Evolutionary conservation across 129 eudicot genomes (phyloP).

Genomic region (Gnaphalium uliginosum): DNA sequence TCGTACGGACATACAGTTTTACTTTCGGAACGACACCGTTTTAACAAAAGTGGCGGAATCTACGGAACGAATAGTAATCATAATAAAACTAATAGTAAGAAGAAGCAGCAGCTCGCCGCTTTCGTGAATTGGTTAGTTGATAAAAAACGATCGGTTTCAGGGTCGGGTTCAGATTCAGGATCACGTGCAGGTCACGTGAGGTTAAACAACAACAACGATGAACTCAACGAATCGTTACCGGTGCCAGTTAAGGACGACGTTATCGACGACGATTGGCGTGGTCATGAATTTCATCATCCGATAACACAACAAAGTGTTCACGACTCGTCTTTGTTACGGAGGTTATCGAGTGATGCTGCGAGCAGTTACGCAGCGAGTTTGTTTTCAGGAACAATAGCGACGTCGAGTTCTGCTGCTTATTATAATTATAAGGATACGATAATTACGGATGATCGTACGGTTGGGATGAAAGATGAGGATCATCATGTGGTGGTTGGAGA

Average conservation of each 20-base stretch:
- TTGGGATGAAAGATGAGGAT: slow-evolving; percentile 38
- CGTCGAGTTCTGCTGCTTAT: slow-evolving; percentile 45
- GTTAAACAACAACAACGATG: slow-evolving; percentile 31
- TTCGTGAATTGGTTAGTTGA: slow-evolving; percentile 75
- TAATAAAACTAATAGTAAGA: not conserved
- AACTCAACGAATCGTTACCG: slow-evolving; percentile 38
- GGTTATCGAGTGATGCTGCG: slow-evolving; percentile 60
- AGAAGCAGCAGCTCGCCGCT: slow-evolving; percentile 58
- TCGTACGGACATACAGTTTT: slow-evolving; percentile 22
- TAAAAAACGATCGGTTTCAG: slow-evolving; percentile 31
- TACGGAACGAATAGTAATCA: slow-evolving; percentile 19
- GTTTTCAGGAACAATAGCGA: slow-evolving; percentile 63
- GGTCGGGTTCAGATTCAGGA: not conserved
- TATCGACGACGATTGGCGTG: slow-evolving; percentile 17
- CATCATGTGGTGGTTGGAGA: slow-evolving; percentile 31
- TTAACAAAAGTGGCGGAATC: slow-evolving; percentile 12
- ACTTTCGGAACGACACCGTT: slow-evolving; percentile 18
- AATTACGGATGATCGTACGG: slow-evolving; percentile 23
- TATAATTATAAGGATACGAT: slow-evolving; percentile 29
- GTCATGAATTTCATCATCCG: slow-evolving; percentile 18
- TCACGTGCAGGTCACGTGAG: slow-evolving; percentile 43
- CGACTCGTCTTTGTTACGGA: slow-evolving; percentile 39
- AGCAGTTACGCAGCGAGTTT: slow-evolving; percentile 77
- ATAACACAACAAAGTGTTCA: slow-evolving; percentile 29
- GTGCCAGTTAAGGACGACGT: slow-evolving; percentile 32